Evolutionary conservation across 1,284 basidiomycete species (phyloP).

Genomic region (Sporisorium scitamineum): DNA sequence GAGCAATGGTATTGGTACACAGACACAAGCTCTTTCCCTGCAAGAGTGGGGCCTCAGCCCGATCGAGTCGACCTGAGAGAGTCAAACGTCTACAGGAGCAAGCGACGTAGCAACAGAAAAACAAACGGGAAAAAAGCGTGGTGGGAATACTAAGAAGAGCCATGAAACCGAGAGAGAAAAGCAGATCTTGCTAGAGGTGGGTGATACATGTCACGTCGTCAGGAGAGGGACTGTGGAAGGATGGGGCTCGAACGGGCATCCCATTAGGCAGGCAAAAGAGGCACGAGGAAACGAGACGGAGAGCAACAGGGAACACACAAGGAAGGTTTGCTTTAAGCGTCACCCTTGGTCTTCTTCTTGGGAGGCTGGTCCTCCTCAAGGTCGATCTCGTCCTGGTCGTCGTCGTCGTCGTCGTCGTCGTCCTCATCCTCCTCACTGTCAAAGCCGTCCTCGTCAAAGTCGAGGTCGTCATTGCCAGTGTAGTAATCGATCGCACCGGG

Average conservation of each 20-base stretch:
- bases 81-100: conserved; percentile 15
- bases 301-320: neutral
- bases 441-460: conserved; percentile 58
- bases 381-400: conserved; percentile 63
- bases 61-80: conserved; percentile 12
- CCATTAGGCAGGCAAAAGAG: neutral
- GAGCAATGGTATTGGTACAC: conserved; percentile 28
- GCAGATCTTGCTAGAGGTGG: neutral
- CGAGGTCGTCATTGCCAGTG: conserved; percentile 57
- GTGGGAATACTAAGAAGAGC: neutral
- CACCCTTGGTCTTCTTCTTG: conserved; percentile 60
- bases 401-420: conserved; percentile 64
- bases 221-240: neutral
- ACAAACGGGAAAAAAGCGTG: neutral
- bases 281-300: neutral
- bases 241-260: neutral
- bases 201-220: neutral
- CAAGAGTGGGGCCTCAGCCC: neutral
- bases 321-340: conserved; percentile 22
- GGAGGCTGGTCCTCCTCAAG: conserved; percentile 63
- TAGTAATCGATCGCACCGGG: conserved; percentile 65
- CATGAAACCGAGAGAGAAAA: neutral
- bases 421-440: conserved; percentile 60
- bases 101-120: conserved; percentile 7
- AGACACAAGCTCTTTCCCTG: neutral